phyloP scores from a whole-genome alignment of 78 protist genomes.

The Cyanophora paradoxa region DNA sequence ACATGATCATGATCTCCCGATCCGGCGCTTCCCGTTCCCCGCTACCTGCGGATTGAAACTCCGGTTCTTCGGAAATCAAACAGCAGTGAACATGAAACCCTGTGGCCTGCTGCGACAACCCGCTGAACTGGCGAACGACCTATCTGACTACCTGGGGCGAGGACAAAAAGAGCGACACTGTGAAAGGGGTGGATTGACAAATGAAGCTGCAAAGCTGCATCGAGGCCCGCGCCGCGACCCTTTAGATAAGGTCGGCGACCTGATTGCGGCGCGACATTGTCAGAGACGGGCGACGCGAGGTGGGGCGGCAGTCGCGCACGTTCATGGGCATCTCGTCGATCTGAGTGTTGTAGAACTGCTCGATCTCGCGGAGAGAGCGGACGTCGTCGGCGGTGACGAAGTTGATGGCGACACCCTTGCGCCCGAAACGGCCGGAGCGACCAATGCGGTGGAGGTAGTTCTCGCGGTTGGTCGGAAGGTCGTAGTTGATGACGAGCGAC shows the following conservation, averaged over 20 bases:
- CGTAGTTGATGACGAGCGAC: conserved; percentile 97
- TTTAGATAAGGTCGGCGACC: conserved; percentile 23
- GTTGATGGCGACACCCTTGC: conserved; percentile 99
- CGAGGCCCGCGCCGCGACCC: no score
- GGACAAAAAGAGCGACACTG: no score
- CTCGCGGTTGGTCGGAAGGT: conserved; percentile 94
- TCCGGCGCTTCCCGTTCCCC: no score
- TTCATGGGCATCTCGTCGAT: conserved; percentile 65
- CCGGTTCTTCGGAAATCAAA: no score
- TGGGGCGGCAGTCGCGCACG: conserved; percentile 18
- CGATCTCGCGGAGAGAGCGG: conserved; percentile 47
- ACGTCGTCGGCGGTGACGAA: conserved; percentile 78
- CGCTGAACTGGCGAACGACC: no score
- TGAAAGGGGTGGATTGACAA: no score
- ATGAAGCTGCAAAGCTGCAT: no score
- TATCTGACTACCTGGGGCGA: no score
- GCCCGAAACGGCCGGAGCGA: conserved; percentile 98
- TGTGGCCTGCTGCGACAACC: no score
- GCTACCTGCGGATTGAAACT: no score
- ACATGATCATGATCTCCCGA: no score
- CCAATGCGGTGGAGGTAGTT: conserved; percentile 96
- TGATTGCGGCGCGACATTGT: neutral
- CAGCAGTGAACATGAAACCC: no score
- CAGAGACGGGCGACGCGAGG: neutral
- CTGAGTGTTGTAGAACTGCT: conserved; percentile 50